Percentiles rank a stretch among this genome's conserved stretches.
Evolutionary conservation across 176 grass and related monocot genomes (phyloP).

Genomic region (Musa itinerans): DNA sequence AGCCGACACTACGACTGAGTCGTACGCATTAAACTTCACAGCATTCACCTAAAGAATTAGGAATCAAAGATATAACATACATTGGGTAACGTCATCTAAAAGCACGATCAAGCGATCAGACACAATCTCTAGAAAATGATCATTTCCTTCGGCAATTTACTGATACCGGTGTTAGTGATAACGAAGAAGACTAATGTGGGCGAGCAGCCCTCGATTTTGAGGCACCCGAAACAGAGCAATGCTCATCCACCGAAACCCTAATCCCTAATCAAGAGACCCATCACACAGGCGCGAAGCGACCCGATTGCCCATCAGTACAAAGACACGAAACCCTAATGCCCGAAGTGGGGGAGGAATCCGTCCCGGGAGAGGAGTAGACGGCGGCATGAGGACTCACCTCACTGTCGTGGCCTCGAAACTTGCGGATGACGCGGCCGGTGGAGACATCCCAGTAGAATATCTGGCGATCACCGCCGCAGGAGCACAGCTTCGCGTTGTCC

Average conservation of each 20-base stretch:
- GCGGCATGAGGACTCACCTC: slow-evolving; percentile 35
- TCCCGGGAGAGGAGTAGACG: neutral
- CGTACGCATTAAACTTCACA: slow-evolving; percentile 88
- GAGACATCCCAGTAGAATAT: slow-evolving; percentile 94
- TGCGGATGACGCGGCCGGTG: slow-evolving; percentile 69
- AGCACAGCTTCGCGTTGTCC: slow-evolving; percentile 84
- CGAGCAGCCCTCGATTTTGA: neutral
- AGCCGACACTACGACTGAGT: slow-evolving; percentile 69
- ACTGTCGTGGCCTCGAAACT: slow-evolving; percentile 90
- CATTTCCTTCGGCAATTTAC: neutral
- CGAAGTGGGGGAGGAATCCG: neutral
- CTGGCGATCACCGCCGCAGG: slow-evolving; percentile 78
- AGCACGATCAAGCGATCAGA: neutral
- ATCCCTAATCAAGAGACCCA: neutral
- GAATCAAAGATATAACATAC: neutral
- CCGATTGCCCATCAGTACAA: neutral
- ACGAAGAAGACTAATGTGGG: no score
- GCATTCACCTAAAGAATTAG: slow-evolving; percentile 54
- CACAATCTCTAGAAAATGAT: neutral
- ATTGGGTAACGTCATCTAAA: neutral
- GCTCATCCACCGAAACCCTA: neutral
- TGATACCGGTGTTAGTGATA: neutral
- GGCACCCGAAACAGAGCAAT: neutral
- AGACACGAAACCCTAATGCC: neutral
- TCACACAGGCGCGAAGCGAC: neutral